Evolutionary conservation across 2,329 filamentous ascomycete species (phyloP), one percentile per base, ranked within the genome.

Genomic region (Zarea fungicola): DNA sequence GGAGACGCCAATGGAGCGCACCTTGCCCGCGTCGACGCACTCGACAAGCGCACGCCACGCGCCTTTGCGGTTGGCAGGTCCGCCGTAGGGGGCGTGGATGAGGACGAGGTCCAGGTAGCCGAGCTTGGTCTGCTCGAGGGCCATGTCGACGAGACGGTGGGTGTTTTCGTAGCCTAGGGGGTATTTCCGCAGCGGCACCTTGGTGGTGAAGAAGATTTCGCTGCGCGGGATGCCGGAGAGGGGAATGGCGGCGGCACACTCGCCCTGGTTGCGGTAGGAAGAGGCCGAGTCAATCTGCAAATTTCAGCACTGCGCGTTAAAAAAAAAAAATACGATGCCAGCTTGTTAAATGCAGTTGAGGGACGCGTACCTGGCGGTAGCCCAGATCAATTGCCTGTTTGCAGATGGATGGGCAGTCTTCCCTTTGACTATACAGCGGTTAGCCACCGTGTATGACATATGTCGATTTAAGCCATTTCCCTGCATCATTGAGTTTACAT

Each of bases 61-160:
- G 13, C 71, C 80, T 59, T 81, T 83, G 54, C 81, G 75, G 41
- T 62, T 70, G 16, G 68, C 70, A 1, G 72, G 65, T 2, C 80
- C 81, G 35, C 80, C 80, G 56, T 80, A 82, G 0, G 81, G 81
- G 1, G 76, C 68, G 61, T 85, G 81, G 46, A 84, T 74, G 18
- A 85, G 74, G 64, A 78, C 77, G 49, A 88, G 73, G 58, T 89
- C 84, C 54, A 87, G 74, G 62, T 87, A 88, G 19, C 73, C 77
- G 5, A 87, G 70, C 13, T 79, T 77, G 0, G 83, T 80, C 52
- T 81, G 74, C 45, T 73, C 66, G 19, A 91, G 69, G 14, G 83
- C 85, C 46, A 75, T 69, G 54, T 84, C 68, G 54, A 95, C 75
- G 55, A 83, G 77, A 14, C 73, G 72, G 63, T 81, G 83, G 19